Percentiles rank a stretch among this genome's conserved stretches.
These are phyloP conservation scores for Fusarium xylarioides DNA, from an alignment of 2,329 filamentous ascomycete species.

Conservation along the genomic window DNA sequence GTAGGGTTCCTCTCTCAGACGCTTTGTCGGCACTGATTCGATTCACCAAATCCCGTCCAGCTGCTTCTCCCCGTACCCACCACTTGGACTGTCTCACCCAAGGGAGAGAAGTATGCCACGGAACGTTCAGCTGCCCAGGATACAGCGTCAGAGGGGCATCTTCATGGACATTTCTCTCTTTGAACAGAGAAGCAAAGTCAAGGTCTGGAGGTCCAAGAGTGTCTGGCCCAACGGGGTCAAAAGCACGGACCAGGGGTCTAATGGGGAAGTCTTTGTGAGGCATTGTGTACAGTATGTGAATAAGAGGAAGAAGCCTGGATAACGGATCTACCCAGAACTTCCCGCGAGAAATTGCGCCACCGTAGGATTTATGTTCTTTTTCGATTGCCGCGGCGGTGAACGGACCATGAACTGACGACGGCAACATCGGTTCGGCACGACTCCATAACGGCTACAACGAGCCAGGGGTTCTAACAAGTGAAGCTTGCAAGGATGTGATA, in stretches of 20 bases:
- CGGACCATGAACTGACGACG: constrained; percentile 17
- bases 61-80: constrained; percentile 1
- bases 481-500: neutral
- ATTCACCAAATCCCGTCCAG: neutral
- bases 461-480: neutral
- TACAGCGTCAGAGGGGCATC: constrained; percentile 3
- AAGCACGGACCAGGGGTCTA: constrained; percentile 2
- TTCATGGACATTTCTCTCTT: neutral
- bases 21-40: constrained; percentile 15
- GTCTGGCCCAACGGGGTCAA: constrained; percentile 1
- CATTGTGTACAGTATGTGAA: neutral
- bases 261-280: constrained; percentile 16
- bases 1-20: neutral
- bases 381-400: constrained; percentile 18
- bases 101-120: constrained; percentile 14
- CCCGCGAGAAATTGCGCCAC: neutral
- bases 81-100: constrained; percentile 20
- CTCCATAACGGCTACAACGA: constrained; percentile 25
- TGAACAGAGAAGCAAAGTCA: constrained; percentile 12
- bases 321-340: neutral
- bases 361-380: neutral
- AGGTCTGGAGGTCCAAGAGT: neutral
- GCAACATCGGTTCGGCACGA: constrained; percentile 11
- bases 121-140: neutral
- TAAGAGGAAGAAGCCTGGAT: neutral